Evolutionary conservation across 2,329 filamentous ascomycete species (phyloP).

Genomic region (Dactylellina drechsleri): DNA sequence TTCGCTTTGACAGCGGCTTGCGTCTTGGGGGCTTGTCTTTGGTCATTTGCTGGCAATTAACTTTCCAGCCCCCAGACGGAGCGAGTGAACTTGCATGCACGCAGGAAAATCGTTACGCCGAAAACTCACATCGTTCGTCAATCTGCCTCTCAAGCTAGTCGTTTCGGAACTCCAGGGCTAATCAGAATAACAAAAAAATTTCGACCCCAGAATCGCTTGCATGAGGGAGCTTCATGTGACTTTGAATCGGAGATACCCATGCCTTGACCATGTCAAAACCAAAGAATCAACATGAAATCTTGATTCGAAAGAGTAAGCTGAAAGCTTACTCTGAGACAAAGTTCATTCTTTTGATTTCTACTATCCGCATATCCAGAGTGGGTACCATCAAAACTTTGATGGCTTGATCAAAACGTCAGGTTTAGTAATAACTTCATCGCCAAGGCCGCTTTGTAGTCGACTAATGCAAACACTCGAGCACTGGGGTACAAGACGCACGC

Average conservation of each 20-base stretch:
- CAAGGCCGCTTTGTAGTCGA: slow-evolving; percentile 1
- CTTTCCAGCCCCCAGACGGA: slow-evolving; percentile 29
- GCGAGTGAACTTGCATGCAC: slow-evolving; percentile 4
- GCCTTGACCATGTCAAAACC: no score
- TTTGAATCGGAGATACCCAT: no score
- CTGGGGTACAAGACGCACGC: slow-evolving; percentile 14
- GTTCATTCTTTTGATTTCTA: no score
- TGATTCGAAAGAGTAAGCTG: no score
- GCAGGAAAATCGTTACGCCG: slow-evolving; percentile 54
- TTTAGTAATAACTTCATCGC: not conserved
- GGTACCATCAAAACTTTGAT: not conserved
- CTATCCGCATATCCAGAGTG: no score
- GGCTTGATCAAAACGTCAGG: not conserved
- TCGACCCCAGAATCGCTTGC: no score
- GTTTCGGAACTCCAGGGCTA: slow-evolving; percentile 52
- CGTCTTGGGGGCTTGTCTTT: not conserved
- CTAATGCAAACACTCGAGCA: slow-evolving; percentile 44
- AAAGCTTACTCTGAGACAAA: no score
- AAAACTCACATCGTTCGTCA: slow-evolving; percentile 13
- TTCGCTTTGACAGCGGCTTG: slow-evolving; percentile 30
- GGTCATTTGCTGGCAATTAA: slow-evolving; percentile 29
- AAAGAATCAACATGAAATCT: no score
- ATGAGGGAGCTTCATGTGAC: slow-evolving; percentile 44
- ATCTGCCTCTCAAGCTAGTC: slow-evolving; percentile 14
- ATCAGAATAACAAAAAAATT: slow-evolving; percentile 33